Percentiles rank a stretch among this genome's conserved stretches.
phyloP scores from a whole-genome alignment of 768 basidiomycete species.

The Termitomyces titanicus region DNA sequence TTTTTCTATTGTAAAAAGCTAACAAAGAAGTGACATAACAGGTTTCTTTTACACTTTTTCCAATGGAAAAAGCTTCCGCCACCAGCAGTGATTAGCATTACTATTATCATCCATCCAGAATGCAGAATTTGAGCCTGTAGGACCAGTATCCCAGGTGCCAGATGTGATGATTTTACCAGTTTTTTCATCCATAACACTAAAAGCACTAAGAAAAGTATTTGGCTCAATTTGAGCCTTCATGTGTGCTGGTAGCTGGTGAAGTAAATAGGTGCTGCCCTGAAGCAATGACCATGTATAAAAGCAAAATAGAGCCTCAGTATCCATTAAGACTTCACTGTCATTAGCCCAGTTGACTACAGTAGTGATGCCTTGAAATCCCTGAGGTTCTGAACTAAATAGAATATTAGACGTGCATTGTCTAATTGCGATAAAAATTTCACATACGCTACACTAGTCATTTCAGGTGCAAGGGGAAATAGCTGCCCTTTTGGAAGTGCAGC shows the following conservation, averaged over 20 bases:
- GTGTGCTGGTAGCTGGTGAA: neutral
- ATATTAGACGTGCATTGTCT: no score
- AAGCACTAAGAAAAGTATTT: neutral
- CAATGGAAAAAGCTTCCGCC: no score
- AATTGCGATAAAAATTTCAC: neutral
- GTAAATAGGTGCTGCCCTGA: neutral
- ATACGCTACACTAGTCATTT: slow-evolving; percentile 6
- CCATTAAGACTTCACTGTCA: slow-evolving; percentile 1
- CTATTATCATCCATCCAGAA: no score
- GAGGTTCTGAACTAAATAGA: neutral
- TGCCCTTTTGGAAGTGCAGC: neutral
- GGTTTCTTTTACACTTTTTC: no score
- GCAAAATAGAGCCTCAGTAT: neutral
- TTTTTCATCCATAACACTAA: neutral
- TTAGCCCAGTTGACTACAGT: slow-evolving; percentile 5
- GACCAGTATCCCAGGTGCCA: neutral
- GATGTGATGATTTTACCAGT: neutral
- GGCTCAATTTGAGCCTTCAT: neutral
- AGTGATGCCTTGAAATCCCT: neutral
- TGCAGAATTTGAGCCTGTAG: neutral
- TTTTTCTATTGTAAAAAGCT: no score
- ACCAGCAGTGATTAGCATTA: no score
- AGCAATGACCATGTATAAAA: neutral
- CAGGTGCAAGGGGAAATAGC: slow-evolving; percentile 2
- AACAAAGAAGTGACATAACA: no score